Base-by-base conservation (phyloP, 208 protist genomes). In the Crithidia bombi region DNA sequence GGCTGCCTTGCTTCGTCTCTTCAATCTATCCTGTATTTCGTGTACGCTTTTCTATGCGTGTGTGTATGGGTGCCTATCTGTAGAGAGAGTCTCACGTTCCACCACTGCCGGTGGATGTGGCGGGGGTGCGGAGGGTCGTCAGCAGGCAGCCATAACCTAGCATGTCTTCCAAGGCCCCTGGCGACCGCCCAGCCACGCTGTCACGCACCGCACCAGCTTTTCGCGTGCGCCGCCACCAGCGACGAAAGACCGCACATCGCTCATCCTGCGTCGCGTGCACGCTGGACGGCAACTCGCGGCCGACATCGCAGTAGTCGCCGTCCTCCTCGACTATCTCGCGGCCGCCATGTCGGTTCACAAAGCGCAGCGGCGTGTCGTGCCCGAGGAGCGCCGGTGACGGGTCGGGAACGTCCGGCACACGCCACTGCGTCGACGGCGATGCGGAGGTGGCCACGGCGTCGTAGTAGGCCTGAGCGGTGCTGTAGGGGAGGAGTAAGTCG, bases 401-500 rank as follows among this genome's bases (percentile, higher is more conserved):
- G 39, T 64, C 65, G 2, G 36, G 51, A 15, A n/a, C 23, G 17
- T 55, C 46, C 10, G 75, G 70, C 19, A 70, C 49, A 25, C 65
- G 49, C 7, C 21, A 19, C 23, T 36, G 12, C 15, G 33, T 36
- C 21, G 32, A 6, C 21, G 41, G 33, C 5, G 56, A 38, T 26
- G 58, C 9, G 12, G 70, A 66, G 33, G 46, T 41, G 14, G 65
- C 70, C 5, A 47, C 55, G 23, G 65, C 26, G 39, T 51, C 41
- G 62, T 75, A 76, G 39, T 68, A 72, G n/a, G 43, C 19, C 36
- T 74, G 71, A 11, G 72, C 74, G 15, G 61, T 63, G 35, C 72
- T 69, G 57, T 82, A 82, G 14, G 77, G 77, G 14, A 82, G 64
- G 30, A 82, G 21, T n/a, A 82, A 25, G 46, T 73, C 70, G 38